Base-by-base conservation (phyloP, 148 eudicot species). In the Dysphania ambrosioides region DNA sequence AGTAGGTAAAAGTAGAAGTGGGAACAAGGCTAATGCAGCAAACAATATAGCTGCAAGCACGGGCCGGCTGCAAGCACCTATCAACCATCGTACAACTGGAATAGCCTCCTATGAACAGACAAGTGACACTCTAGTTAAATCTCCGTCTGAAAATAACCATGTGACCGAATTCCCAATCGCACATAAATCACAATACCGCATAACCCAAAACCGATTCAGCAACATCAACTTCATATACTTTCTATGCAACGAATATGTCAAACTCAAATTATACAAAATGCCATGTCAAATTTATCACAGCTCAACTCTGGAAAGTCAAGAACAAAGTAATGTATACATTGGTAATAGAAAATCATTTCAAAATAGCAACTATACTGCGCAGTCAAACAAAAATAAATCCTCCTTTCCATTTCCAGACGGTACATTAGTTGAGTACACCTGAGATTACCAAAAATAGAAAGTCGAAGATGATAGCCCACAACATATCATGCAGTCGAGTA, bases 31-130 rank as follows among this genome's bases (percentile, higher is more conserved):
- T 42, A 91, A 80, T 53, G 93, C 83, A 70, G 83, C 86, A 83
- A 91, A 87, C 61, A 93, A 75, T 47, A 93, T 70, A 70, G 86
- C 77, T 72, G 89, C 97, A 59, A 93, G 83, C 73, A 82, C 79
- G 15, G 84, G 84, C 26, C 63, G 79, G 77, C 88, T 86, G 81
- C 88, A 93, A 41, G 95, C 83, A 8, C 44, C 11, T 21, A 77
- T 79, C 76, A 87, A 87, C 98, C 98, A 93, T 73, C 79, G 85
- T 69, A 93, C 75, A 8, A 81, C 23, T 10, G 98, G 98, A 73
- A 90, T 86, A 62, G 87, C 76, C 74, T 81, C 88, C 98, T 93
- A 87, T 29, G 66, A 69, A 66, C 74, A 19, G 49, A 56, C 42
- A 30, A 62, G 47, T 5, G 7, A 56, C 53, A 41, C 15, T 6